Base-by-base conservation (phyloP, 169 alveolate genomes). In the Miamiensis avidus region DNA sequence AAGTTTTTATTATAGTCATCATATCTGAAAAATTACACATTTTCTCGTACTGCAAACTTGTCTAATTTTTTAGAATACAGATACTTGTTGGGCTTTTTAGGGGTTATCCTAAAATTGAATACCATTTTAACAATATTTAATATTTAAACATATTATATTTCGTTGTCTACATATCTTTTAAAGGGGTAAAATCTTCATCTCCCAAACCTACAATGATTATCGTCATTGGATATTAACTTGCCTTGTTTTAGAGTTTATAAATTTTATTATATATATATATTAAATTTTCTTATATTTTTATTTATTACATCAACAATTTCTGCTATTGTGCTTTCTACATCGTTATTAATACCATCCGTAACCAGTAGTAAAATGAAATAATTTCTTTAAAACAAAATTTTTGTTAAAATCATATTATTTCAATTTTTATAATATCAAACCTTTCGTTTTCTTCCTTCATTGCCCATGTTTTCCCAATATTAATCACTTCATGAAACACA, bases 1-100 rank as follows among this genome's bases (percentile, higher is more conserved):
- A 92, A 88, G 74, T 92, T 87, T 74, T 92, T 72, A 65, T 89
- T 82, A 82, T 82, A 89, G 30, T 91, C 85, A 76, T 91, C 85
- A 87, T 87, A 95, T 31, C 90, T 90, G 16, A 96, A 96, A 89
- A 94, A 96, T 82, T 96, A 92, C 32, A 96, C 97, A 29, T 94
- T 91, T 87, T 93, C 94, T 84, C 97, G 89, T 69, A 89, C 90
- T 75, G 89, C 89, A 33, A 85, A 69, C 87, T 93, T 87, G 11
- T 91, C 88, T 25, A 79, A 30, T 0, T 78, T 76, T 65, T 87
- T 74, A 26, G 93, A 85, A 65, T 76, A 69, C 64, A 86, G 74
- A 72, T 81, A 34, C 29, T 49, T 34, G 29, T 79, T 72, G 15
- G 30, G 1, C 73, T 78, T 69, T 84, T 29, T 6, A 33, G 74